Evolutionary conservation across 176 grass and related monocot species (phyloP), one percentile per base, ranked within the genome.

Genomic region (Neostapfia colusana): DNA sequence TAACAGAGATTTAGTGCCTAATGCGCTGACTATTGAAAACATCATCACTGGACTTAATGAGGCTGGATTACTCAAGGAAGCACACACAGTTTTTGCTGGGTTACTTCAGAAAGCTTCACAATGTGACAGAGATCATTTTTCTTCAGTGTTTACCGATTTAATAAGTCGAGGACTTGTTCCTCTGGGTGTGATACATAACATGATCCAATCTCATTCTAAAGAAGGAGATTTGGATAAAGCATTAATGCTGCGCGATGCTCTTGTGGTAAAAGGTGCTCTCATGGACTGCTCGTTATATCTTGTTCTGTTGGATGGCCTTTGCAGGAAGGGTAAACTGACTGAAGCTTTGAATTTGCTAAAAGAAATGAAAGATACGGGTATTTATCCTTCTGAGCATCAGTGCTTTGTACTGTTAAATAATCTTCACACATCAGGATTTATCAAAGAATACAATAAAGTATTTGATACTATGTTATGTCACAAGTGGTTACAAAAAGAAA

Each of bases 331-430:
- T 4, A 78, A 84, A 43, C 68, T 78, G 69, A 69, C 18, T 68
- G 82, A 88, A 88, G 85, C 72, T 64, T 81, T 69, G 12, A 67
- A 73, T 72, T 81, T 94, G 35, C 67, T 85, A 60, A 65, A 84
- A 58, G 72, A 94, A 84, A 83, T 91, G 65, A 35, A 82, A 57
- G 72, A 90, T 79, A 69, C 46, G 48, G 76, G 56, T 56, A 56
- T 84, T 54, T 58, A 25, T 38, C 82, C 80, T 34, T 76, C 63
- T 62, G 69, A 81, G 40, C 50, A 78, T 57, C 76, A 76, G 31
- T 86, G 85, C 50, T 46, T 88, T 53, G 54, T 46, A 46, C 12
- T 73, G 42, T 34, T 90, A 67, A 51, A 83, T 48, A 44, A 44
- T 69, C 75, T 85, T 82, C 58, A 79, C 18, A 28, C 31, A 61